Conservation (phyloP, 1,139 yeast genomes). For the Pneumocystis wakefieldiae region DNA sequence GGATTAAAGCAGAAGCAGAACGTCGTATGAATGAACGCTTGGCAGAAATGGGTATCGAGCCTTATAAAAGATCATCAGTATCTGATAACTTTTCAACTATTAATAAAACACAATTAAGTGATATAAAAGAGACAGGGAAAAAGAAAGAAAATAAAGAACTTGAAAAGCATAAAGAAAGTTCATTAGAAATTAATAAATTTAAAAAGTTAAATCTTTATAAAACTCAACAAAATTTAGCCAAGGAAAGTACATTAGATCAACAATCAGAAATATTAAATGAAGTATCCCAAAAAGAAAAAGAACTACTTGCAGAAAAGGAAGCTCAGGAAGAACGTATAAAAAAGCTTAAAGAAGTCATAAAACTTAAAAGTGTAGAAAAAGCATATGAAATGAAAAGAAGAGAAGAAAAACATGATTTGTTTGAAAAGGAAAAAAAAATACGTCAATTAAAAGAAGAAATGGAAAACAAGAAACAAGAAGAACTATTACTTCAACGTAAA, state of each 20-base stretch:
- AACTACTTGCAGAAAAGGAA: slow-evolving; percentile 13
- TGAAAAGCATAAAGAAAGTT: slow-evolving; percentile 6
- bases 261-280: slow-evolving; percentile 5
- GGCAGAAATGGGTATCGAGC: slow-evolving; percentile 66
- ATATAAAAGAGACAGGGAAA: slow-evolving; percentile 2
- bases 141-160: background rate
- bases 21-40: slow-evolving; percentile 77
- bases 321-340: slow-evolving; percentile 15
- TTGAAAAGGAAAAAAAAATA: slow-evolving; percentile 44
- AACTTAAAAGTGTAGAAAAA: slow-evolving; percentile 28
- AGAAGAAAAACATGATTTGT: slow-evolving; percentile 16
- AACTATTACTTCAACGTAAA: slow-evolving; percentile 24
- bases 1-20: slow-evolving; percentile 81
- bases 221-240: slow-evolving; percentile 14
- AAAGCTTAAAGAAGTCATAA: slow-evolving; percentile 18
- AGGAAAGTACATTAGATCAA: background rate
- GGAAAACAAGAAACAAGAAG: slow-evolving; percentile 37
- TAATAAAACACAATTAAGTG: slow-evolving; percentile 2
- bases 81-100: slow-evolving; percentile 12
- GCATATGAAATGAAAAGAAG: slow-evolving; percentile 21
- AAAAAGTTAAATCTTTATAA: background rate
- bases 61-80: slow-evolving; percentile 17
- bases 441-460: slow-evolving; percentile 49
- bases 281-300: slow-evolving; percentile 9
- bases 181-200: background rate